These are phyloP conservation scores for Sugiyamaella sp. DNA, from an alignment of 1,139 yeast genomes.

Conservation along the genomic window DNA sequence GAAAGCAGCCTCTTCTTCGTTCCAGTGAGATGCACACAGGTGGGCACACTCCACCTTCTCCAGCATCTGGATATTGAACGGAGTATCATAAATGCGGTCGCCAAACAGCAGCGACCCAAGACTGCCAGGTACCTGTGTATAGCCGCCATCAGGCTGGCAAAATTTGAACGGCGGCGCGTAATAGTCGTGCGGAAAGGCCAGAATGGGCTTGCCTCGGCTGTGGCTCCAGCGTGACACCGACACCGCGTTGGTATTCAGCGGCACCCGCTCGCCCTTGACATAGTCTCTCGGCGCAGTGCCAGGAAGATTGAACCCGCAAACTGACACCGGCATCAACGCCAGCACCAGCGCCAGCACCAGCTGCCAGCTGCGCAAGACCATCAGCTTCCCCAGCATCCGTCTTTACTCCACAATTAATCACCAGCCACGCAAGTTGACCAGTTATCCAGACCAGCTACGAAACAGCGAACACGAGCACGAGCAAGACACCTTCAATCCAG, in stretches of 20 bases:
- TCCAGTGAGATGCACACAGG: conserved; percentile 62
- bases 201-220: conserved; percentile 25
- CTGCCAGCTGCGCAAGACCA: too few species aligned
- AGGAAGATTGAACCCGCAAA: conserved; percentile 77
- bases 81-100: conserved; percentile 91
- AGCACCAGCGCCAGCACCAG: background rate
- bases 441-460: too few species aligned
- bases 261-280: conserved; percentile 67
- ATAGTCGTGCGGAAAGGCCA: conserved; percentile 56
- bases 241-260: conserved; percentile 82
- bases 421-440: too few species aligned
- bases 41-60: conserved; percentile 64
- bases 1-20: conserved; percentile 67
- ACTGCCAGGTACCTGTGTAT: conserved; percentile 79
- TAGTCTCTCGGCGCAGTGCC: conserved; percentile 95
- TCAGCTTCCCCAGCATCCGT: too few species aligned
- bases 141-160: conserved; percentile 68
- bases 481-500: too few species aligned
- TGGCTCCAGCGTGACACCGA: conserved; percentile 49
- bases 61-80: conserved; percentile 78
- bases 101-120: conserved; percentile 93
- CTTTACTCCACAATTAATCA: too few species aligned
- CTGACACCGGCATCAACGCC: conserved; percentile 22
- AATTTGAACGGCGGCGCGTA: conserved; percentile 82
- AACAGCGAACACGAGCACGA: too few species aligned